These are phyloP conservation scores for Capsella rubella DNA, from an alignment of 441 rosid genomes.

Conservation along the genomic window DNA sequence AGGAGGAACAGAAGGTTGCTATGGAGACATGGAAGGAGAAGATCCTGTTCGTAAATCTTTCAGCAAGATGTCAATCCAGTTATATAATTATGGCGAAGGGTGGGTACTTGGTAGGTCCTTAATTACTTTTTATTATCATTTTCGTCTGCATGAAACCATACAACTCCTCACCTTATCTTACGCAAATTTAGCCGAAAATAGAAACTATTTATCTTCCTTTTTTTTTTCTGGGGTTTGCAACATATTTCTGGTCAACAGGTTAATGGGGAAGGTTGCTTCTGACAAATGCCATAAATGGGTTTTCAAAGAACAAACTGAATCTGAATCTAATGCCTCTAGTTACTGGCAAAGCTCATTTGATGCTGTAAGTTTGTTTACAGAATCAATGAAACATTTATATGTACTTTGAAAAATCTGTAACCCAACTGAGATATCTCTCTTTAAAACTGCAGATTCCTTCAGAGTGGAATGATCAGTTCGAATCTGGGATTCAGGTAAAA, in stretches of 20 bases:
- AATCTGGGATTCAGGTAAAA: slow-evolving; percentile 93
- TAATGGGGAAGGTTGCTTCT: slow-evolving; percentile 98
- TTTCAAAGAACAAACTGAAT: slow-evolving; percentile 90
- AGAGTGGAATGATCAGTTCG: slow-evolving; percentile 98
- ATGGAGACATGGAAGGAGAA: slow-evolving; percentile 88
- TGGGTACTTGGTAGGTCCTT: slow-evolving; percentile 97
- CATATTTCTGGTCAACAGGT: slow-evolving; percentile 52
- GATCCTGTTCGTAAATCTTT: slow-evolving; percentile 94
- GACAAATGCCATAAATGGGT: slow-evolving; percentile 99
- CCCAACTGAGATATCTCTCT: slow-evolving; percentile 6
- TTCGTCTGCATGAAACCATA: slow-evolving; percentile 24
- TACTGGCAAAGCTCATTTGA: slow-evolving; percentile 99
- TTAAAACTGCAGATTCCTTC: slow-evolving; percentile 77
- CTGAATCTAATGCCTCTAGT: slow-evolving; percentile 81
- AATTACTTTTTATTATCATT: slow-evolving; percentile 25
- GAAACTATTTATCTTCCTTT: slow-evolving; percentile 22
- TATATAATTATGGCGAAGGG: slow-evolving; percentile 99
- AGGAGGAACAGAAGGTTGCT: slow-evolving; percentile 66
- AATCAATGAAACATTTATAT: neutral
- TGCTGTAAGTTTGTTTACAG: slow-evolving; percentile 58
- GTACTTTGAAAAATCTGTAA: slow-evolving; percentile 1
- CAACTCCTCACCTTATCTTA: neutral
- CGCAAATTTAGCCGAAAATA: neutral
- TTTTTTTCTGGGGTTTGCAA: slow-evolving; percentile 1
- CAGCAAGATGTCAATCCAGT: slow-evolving; percentile 99